Evolutionary conservation across 192 early-diverging fungal genomes (phyloP), one percentile per base, ranked within the genome.

Genomic region (Piromyces finnis): DNA sequence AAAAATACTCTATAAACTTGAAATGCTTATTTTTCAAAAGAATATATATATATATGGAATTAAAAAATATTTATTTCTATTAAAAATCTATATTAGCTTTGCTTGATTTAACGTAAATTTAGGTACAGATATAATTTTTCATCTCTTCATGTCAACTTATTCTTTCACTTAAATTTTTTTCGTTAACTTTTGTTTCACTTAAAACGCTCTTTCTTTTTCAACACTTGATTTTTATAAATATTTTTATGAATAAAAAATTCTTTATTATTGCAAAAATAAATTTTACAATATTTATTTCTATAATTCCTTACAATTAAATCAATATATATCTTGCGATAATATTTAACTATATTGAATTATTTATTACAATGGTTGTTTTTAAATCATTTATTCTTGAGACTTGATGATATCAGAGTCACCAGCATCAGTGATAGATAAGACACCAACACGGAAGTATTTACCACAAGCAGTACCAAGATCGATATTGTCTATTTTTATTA

Each of bases 391-490:
- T 68, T 68, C 51, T 68, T 68, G 51, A 11, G 51, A 68, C 51
- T 68, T 68, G 9, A 94, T 92, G 88, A 94, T 94, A 85, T 94
- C 94, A 82, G 94, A 96, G 93, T 98, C 96, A 93, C 97, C 98
- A 85, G 95, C 92, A 85, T 99, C 96, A 85, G 96, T 93, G 90
- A 99, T 95, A 85, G 96, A 97, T 87, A 99, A 90, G 81, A 93
- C 93, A 87, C 86, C 88, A 82, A 94, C 92, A 84, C 97, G 95
- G 96, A 94, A 99, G 92, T 96, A 95, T 91, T 96, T 97, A 93
- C 98, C 96, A 90, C 98, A 99, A 84, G 98, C 98, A 84, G 97
- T 98, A 86, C 98, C 98, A 83, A 99, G 93, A 84, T 96, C 96
- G 85, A 97, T 94, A 94, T 99, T 99, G 93, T 95, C 91, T 92